Conservation (phyloP, 768 basidiomycete genomes). For the Leucocoprinus birnbaumii region DNA sequence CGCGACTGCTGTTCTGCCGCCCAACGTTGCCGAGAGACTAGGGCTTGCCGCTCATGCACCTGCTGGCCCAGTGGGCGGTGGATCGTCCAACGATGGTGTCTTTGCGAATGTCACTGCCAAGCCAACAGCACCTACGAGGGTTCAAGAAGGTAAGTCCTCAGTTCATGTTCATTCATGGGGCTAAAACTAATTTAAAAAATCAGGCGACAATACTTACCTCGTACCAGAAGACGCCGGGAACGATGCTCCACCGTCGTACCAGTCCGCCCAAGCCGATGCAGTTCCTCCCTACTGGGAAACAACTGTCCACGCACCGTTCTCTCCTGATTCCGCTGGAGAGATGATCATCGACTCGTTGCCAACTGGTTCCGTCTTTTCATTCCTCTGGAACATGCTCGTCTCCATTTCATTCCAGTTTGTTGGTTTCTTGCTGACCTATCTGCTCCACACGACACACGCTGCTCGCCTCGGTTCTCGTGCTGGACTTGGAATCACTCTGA, state of each 20-base stretch:
- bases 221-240: conserved; percentile 83
- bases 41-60: conserved; percentile 37
- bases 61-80: conserved; percentile 57
- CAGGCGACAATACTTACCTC: conserved; percentile 69
- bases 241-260: conserved; percentile 90
- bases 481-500: conserved; percentile 93
- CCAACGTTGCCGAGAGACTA: conserved; percentile 41
- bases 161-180: conserved; percentile 14
- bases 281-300: conserved; percentile 98
- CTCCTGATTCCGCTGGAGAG: conserved; percentile 63
- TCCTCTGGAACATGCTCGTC: conserved; percentile 90
- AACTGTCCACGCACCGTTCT: conserved; percentile 86
- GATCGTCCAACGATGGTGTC: conserved; percentile 82
- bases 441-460: conserved; percentile 91
- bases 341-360: conserved; percentile 90
- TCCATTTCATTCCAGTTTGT: conserved; percentile 98
- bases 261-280: conserved; percentile 89
- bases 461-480: conserved; percentile 91
- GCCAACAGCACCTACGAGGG: conserved; percentile 53
- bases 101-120: conserved; percentile 96
- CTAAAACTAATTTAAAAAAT: conserved; percentile 1
- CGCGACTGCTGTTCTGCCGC: conserved; percentile 54
- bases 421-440: conserved; percentile 89
- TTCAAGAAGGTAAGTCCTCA: conserved; percentile 54
- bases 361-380: conserved; percentile 78